Base-by-base conservation (phyloP, 1,284 basidiomycete genomes). In the Erythrobasidium hasegawianum region DNA sequence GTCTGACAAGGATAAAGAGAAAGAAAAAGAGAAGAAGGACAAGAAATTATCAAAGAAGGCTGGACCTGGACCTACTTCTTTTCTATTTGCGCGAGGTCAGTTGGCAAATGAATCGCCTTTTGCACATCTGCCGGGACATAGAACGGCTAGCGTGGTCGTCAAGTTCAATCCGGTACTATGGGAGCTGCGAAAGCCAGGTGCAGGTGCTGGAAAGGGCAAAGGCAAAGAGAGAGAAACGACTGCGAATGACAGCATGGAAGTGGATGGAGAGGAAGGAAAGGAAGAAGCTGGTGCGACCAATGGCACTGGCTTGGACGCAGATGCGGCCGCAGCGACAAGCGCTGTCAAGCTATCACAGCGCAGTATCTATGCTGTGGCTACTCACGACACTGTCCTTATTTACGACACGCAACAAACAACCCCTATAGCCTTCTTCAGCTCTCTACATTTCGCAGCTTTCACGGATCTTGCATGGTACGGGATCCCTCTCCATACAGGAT, bases 371-470 rank as follows among this genome's bases (percentile, higher is more conserved):
- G 93, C 96, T 0, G 90, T 98, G 9, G 90, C 93, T 49, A 97
- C 95, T 24, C 96, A 94, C 84, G 95, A 99, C 76, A 88, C 90
- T 0, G 87, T 99, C 22, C 84, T 90, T 61, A 87, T 98, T 64
- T 95, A 98, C 77, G 95, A 98, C 77, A 97, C 95, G 2, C 95
- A 98, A 78, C 95, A 98, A 79, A 84, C 90, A 0, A 85, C 88
- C 0, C 96, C 95, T 0, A 84, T 97, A 49, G 94, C 91, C 76
- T 82, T 97, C 74, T 85, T 99, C 74, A 90, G 88, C 59, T 97
- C 96, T 75, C 79, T 98, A 72, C 95, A 98, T 79, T 98, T 97
- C 76, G 91, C 96, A 68, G 90, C 94, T 73, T 97, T 97, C 75
- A 98, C 96, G 0, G 95, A 99, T 79, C 83, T 97, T 79, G 85